Evolutionary conservation across 2,329 filamentous ascomycete genomes (phyloP), one percentile per base, ranked within the genome.

Genomic region (Ophiostoma montium): DNA sequence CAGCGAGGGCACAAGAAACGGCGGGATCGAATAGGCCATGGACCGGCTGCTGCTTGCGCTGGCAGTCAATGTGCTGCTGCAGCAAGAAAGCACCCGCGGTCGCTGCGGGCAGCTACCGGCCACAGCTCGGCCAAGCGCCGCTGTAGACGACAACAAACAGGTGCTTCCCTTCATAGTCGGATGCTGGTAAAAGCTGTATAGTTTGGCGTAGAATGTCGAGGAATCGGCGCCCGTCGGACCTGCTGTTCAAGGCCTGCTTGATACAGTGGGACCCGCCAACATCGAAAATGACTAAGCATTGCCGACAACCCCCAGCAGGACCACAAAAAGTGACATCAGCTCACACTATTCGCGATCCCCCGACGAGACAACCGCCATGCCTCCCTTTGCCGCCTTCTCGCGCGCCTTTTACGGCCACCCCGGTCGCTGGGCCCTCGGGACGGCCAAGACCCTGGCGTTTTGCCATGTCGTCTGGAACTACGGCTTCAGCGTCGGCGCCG

Each of bases 391-490:
- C 39, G 43, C 39, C 47, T 50, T 56, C 38, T 49, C 50, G 16
- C 50, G 49, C 19, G 46, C 49, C 54, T 62, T 68, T 57, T 54
- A 65, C 50, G 63, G 64, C 57, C 63, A 66, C 52, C 69, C 69
- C 13, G 48, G 67, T 51, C 67, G 65, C 49, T 57, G 69, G 55
- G 58, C 74, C 48, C 55, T 72, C 53, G 63, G 67, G 52, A 66
- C 69, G 16, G 56, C 70, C 53, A 71, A 77, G 57, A 65, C 66
- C 49, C 58, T 73, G 35, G 66, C 69, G 47, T 58, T 70, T 39
- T 60, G 62, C 23, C 76, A 80, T 60, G 61, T 78, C n/a, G 60
- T 72, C 52, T 64, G 61, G 59, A 72, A 77, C 39, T 81, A 92
- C 65, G 68, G 78, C 58, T 76, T 78, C 65, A 71, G 71, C 54